phyloP scores from a whole-genome alignment of 2,329 filamentous ascomycete species.

The Stemphylium lycopersici region DNA sequence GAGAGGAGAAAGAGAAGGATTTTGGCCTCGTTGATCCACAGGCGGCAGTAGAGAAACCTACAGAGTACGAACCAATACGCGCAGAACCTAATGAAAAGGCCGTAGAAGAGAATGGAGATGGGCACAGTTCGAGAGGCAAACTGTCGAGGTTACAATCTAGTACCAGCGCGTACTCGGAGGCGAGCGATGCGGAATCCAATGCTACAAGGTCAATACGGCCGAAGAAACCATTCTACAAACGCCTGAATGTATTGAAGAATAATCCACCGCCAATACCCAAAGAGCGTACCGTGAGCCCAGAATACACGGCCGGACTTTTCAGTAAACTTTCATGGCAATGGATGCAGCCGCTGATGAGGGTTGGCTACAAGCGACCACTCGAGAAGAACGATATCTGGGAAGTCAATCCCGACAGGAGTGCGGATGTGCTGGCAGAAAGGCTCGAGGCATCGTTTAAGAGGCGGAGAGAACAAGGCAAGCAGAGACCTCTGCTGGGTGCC shows the following conservation, averaged over 20 bases:
- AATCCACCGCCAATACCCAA: slow-evolving; percentile 63
- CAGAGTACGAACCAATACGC: slow-evolving; percentile 48
- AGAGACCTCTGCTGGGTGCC: slow-evolving; percentile 77
- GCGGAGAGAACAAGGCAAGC: slow-evolving; percentile 68
- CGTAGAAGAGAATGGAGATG: slow-evolving; percentile 30
- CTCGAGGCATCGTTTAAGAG: slow-evolving; percentile 72
- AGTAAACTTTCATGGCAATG: slow-evolving; percentile 84
- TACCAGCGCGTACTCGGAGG: slow-evolving; percentile 36
- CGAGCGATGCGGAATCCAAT: slow-evolving; percentile 38
- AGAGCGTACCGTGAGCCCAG: slow-evolving; percentile 64
- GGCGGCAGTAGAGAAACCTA: slow-evolving; percentile 40
- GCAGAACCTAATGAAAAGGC: slow-evolving; percentile 43
- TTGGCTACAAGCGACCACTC: slow-evolving; percentile 83
- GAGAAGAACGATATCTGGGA: slow-evolving; percentile 86
- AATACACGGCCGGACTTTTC: slow-evolving; percentile 75
- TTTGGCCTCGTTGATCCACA: slow-evolving; percentile 45
- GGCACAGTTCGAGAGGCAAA: slow-evolving; percentile 25
- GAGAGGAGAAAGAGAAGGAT: slow-evolving; percentile 47
- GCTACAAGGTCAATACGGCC: slow-evolving; percentile 31
- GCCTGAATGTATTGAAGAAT: slow-evolving; percentile 55
- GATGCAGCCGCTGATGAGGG: slow-evolving; percentile 84
- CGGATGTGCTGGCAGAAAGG: slow-evolving; percentile 70
- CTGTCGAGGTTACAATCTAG: slow-evolving; percentile 39
- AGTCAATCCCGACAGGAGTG: slow-evolving; percentile 80
- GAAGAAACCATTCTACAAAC: slow-evolving; percentile 66